Evolutionary conservation across 441 rosid species (phyloP).

Genomic region (Erodium chrysanthum): DNA sequence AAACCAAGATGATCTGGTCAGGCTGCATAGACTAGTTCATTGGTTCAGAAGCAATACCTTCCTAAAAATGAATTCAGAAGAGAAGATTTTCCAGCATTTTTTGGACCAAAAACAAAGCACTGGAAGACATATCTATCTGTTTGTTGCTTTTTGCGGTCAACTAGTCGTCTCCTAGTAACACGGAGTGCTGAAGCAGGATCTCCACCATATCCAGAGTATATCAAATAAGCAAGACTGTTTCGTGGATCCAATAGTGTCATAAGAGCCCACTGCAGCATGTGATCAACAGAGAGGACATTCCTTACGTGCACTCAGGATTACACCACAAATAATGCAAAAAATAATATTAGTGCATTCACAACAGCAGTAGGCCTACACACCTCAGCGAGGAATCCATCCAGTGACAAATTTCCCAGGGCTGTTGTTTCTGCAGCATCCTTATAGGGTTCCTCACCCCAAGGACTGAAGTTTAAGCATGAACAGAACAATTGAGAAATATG

Average conservation of each 20-base stretch:
- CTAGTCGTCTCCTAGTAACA: slow-evolving; percentile 47
- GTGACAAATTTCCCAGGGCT: slow-evolving; percentile 36
- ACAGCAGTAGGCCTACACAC: slow-evolving; percentile 29
- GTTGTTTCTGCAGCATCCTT: slow-evolving; percentile 53
- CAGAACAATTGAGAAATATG: slow-evolving; percentile 16
- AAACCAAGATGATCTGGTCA: slow-evolving; percentile 10
- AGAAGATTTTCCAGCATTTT: slow-evolving; percentile 55
- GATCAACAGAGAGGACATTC: slow-evolving; percentile 15
- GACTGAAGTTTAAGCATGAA: slow-evolving; percentile 37
- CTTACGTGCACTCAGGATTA: not conserved
- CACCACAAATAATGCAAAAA: not conserved
- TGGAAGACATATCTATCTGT: slow-evolving; percentile 52
- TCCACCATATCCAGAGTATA: slow-evolving; percentile 54
- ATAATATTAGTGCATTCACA: not conserved
- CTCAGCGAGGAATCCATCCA: slow-evolving; percentile 50
- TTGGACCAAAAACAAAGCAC: slow-evolving; percentile 62
- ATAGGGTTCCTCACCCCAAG: slow-evolving; percentile 56
- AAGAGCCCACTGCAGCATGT: slow-evolving; percentile 57
- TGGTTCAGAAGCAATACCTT: slow-evolving; percentile 31
- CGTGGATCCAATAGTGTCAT: slow-evolving; percentile 55
- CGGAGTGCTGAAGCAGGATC: slow-evolving; percentile 42
- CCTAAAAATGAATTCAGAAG: slow-evolving; percentile 50
- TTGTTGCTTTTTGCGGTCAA: slow-evolving; percentile 57
- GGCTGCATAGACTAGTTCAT: slow-evolving; percentile 12
- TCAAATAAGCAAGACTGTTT: slow-evolving; percentile 46